Percentiles rank a stretch among this genome's conserved stretches.
Evolutionary conservation across 306 rosid genomes (phyloP).

Genomic region (Elaeagnus macrophylla): DNA sequence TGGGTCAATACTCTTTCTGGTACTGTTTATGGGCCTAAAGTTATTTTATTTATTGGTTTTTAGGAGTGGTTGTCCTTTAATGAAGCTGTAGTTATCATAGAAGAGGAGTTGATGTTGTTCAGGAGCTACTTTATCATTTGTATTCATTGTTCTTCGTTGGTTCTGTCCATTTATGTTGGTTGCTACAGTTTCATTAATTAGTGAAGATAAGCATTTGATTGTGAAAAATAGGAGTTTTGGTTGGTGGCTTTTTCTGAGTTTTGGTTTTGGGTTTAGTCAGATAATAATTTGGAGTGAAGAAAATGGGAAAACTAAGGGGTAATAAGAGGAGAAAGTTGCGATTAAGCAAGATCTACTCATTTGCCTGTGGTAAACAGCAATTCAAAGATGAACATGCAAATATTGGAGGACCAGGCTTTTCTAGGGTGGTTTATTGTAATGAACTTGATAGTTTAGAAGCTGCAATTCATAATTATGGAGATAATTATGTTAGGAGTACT

Average conservation of each 20-base stretch:
- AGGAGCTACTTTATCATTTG: background rate
- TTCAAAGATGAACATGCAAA: slow-evolving; percentile 51
- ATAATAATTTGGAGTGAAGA: background rate
- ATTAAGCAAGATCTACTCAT: slow-evolving; percentile 72
- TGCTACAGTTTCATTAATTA: slow-evolving; percentile 9
- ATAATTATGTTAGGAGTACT: slow-evolving; percentile 58
- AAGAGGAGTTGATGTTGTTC: slow-evolving; percentile 2
- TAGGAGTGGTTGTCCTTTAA: background rate
- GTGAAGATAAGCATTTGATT: background rate
- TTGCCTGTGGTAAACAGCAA: slow-evolving; percentile 47
- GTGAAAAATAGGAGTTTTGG: background rate
- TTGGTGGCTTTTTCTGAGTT: slow-evolving; percentile 10
- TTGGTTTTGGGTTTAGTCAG: slow-evolving; percentile 5
- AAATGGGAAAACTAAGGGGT: slow-evolving; percentile 27
- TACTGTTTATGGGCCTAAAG: background rate
- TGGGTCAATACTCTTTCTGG: slow-evolving; percentile 10
- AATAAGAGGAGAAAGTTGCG: slow-evolving; percentile 42
- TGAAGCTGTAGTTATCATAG: slow-evolving; percentile 5
- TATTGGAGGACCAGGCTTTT: slow-evolving; percentile 60
- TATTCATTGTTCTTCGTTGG: background rate
- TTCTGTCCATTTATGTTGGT: no score
- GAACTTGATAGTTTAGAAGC: slow-evolving; percentile 44
- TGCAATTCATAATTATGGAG: slow-evolving; percentile 38
- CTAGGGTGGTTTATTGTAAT: slow-evolving; percentile 61
- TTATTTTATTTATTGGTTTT: background rate